Evolutionary conservation across 352 stramenopile genomes (phyloP).

Genomic region (Phytophthora crassamura): DNA sequence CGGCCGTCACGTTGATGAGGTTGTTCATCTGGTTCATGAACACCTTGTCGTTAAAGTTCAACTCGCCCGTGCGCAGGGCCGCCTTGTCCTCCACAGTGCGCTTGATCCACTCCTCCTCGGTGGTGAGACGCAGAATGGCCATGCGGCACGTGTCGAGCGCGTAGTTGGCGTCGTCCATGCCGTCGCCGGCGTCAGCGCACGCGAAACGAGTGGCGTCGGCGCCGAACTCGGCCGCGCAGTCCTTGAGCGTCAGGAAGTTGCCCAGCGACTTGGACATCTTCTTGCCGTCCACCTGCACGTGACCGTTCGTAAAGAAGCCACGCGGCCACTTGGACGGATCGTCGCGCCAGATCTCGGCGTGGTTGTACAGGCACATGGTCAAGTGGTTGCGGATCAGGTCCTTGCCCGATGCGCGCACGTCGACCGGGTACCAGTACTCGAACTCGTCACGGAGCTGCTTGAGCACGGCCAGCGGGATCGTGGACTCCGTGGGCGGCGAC

Average conservation of each 20-base stretch:
- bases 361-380: slow-evolving; percentile 99
- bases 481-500: slow-evolving; percentile 81
- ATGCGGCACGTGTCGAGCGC: slow-evolving; percentile 96
- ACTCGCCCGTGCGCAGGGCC: slow-evolving; percentile 78
- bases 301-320: slow-evolving; percentile 99
- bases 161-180: slow-evolving; percentile 99
- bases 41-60: slow-evolving; percentile 94
- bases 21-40: slow-evolving; percentile 98
- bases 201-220: slow-evolving; percentile 98
- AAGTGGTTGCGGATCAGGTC: slow-evolving; percentile 99
- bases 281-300: slow-evolving; percentile 97
- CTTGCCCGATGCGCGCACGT: slow-evolving; percentile 97
- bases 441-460: slow-evolving; percentile 97
- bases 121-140: slow-evolving; percentile 97
- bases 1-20: slow-evolving; percentile 91
- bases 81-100: slow-evolving; percentile 89
- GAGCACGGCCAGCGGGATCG: slow-evolving; percentile 91
- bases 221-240: slow-evolving; percentile 96
- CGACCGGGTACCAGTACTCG: slow-evolving; percentile 99
- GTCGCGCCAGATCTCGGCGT: slow-evolving; percentile 99
- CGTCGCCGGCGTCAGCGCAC: slow-evolving; percentile 97
- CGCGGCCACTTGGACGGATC: slow-evolving; percentile 97
- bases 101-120: slow-evolving; percentile 98
- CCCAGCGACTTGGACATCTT: slow-evolving; percentile 99
- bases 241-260: slow-evolving; percentile 99